Base-by-base conservation (phyloP, 2,329 filamentous ascomycete genomes). In the Clarireedia paspali region DNA sequence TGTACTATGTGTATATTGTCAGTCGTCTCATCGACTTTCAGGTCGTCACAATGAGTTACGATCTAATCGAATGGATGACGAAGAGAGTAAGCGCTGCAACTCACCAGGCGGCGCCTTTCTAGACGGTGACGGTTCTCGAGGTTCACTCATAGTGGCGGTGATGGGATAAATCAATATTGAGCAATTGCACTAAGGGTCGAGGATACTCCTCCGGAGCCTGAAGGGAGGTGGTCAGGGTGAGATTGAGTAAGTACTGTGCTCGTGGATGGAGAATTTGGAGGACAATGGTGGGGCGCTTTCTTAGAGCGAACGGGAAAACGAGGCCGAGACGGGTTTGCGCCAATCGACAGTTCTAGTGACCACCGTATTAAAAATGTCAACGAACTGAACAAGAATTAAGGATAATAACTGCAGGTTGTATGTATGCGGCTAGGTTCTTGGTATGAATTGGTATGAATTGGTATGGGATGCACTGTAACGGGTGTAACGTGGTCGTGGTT, bases 21-120 rank as follows among this genome's bases (percentile, higher is more conserved):
- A 55, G 53, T 38, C 17, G 20, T 26, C 20, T 24, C 23, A 6
- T 15, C 24, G 34, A 9, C 14, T 17, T 23, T 30, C 17, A 9
- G n/a, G 17, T 17, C 24, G 7, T 27, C 15, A 36, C 23, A 9
- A 54, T n/a, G 34, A 42, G 39, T 6, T 46, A 59, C 57, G 53
- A 38, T 47, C 55, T 50, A 57, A 59, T 57, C 51, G 60, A 57
- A 57, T 34, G 7, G 24, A 42, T 20, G 42, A 58, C 48, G 42
- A 15, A 42, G 57, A 53, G 53, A 57, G 60, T 62, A 63, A 65
- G 58, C 58, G 52, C 50, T 52, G 51, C 47, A 34, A 66, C 62
- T 57, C 61, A 66, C 64, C 62, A 60, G 63, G 55, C 51, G 57
- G 56, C 39, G 51, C 57, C 46, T 42, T 55, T 49, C 56, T 54